These are phyloP conservation scores for Zopfochytrium polystomum DNA, from an alignment of 371 early-diverging fungal genomes.

Conservation along the genomic window DNA sequence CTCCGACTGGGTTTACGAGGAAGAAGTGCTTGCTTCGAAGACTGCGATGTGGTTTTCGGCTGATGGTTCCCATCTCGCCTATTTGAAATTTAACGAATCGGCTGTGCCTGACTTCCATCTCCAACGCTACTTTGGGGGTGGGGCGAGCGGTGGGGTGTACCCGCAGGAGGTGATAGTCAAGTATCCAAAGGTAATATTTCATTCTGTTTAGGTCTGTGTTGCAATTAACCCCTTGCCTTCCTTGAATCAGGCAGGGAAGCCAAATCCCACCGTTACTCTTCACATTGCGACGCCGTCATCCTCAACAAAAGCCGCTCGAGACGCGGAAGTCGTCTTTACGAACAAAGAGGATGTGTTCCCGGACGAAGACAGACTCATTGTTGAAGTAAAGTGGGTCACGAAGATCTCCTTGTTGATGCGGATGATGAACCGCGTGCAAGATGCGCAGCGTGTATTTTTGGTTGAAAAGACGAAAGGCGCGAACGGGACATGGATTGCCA, in stretches of 20 bases:
- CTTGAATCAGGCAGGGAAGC: slow-evolving; percentile 62
- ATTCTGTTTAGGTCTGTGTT: background rate
- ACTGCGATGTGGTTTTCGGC: slow-evolving; percentile 90
- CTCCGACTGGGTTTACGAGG: slow-evolving; percentile 98
- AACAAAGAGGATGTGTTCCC: slow-evolving; percentile 47
- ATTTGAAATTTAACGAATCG: slow-evolving; percentile 81
- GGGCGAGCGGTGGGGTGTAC: slow-evolving; percentile 52
- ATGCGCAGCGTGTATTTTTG: slow-evolving; percentile 65
- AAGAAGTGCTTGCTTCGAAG: slow-evolving; percentile 75
- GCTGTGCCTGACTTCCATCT: slow-evolving; percentile 74
- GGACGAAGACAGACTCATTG: slow-evolving; percentile 70
- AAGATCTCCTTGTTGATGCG: slow-evolving; percentile 66
- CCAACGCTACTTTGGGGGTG: slow-evolving; percentile 52
- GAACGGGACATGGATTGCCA: slow-evolving; percentile 31
- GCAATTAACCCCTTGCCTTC: background rate
- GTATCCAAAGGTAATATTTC: slow-evolving; percentile 79
- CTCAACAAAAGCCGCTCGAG: slow-evolving; percentile 10
- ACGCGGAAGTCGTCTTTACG: slow-evolving; percentile 24
- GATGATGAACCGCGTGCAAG: slow-evolving; percentile 87
- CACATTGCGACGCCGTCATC: slow-evolving; percentile 57
- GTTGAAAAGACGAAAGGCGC: slow-evolving; percentile 31
- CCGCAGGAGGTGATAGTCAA: slow-evolving; percentile 69
- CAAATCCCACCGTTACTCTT: slow-evolving; percentile 79
- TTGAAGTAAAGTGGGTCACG: slow-evolving; percentile 80
- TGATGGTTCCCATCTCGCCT: slow-evolving; percentile 75